Percentiles rank a stretch among this genome's conserved stretches.
Conservation (phyloP, 495 filamentous ascomycete genomes). For the Chaetomium cochliodes region DNA sequence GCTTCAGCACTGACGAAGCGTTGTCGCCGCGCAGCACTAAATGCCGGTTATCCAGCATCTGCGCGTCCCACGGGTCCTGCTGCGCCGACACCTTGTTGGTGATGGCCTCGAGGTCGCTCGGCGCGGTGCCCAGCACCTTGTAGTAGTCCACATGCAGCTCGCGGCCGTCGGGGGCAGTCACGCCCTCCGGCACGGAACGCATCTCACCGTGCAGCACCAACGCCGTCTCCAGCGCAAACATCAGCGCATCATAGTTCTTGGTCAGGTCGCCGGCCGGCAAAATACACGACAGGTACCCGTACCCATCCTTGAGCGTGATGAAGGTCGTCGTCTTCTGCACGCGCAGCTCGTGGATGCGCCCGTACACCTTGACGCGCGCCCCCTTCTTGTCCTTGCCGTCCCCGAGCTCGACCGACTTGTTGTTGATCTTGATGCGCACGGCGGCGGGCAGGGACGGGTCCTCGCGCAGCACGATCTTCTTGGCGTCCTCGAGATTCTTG, state of each 20-base stretch:
- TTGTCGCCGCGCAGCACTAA: slow-evolving; percentile 87
- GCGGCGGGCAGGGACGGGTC: slow-evolving; percentile 77
- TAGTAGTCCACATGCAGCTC: slow-evolving; percentile 96
- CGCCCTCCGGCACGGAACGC: slow-evolving; percentile 73
- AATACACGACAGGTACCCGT: slow-evolving; percentile 86
- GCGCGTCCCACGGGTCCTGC: slow-evolving; percentile 65
- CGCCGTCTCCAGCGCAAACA: slow-evolving; percentile 84
- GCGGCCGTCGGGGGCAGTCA: slow-evolving; percentile 79
- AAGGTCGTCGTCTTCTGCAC: slow-evolving; percentile 87
- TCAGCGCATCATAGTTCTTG: slow-evolving; percentile 88
- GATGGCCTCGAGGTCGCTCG: slow-evolving; percentile 85
- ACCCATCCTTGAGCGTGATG: slow-evolving; percentile 82
- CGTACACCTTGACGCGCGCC: slow-evolving; percentile 77
- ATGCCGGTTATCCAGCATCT: slow-evolving; percentile 88
- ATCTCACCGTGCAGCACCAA: slow-evolving; percentile 87
- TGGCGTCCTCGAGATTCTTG: slow-evolving; percentile 74
- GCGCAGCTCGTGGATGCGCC: slow-evolving; percentile 81
- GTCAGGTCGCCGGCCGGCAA: slow-evolving; percentile 73
- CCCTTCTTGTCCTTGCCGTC: slow-evolving; percentile 58
- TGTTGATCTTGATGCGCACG: slow-evolving; percentile 68
- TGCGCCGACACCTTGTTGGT: slow-evolving; percentile 83
- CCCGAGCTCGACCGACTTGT: slow-evolving; percentile 68
- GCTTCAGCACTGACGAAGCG: slow-evolving; percentile 85
- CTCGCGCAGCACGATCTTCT: slow-evolving; percentile 80
- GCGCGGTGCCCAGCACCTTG: slow-evolving; percentile 75